phyloP scores from a whole-genome alignment of 1,284 basidiomycete species.

The Moesziomyces parantarcticus region DNA sequence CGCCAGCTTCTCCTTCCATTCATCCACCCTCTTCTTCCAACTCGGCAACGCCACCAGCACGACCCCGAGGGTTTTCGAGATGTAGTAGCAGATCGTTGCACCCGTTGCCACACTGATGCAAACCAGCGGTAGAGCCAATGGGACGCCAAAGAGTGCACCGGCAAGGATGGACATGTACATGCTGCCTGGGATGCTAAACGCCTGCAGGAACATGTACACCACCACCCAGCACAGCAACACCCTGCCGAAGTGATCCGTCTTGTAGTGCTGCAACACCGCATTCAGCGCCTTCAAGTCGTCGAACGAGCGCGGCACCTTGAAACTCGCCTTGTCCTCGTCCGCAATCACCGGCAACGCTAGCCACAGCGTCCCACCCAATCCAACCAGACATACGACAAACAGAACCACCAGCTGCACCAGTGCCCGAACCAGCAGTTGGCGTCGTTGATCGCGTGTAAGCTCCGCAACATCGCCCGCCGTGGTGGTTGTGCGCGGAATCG shows the following conservation, averaged over 20 bases:
- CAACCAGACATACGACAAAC: constrained; percentile 51
- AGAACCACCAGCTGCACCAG: constrained; percentile 37
- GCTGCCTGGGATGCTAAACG: constrained; percentile 93
- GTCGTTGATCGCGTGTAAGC: constrained; percentile 21
- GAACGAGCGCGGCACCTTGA: constrained; percentile 68
- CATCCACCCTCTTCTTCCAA: constrained; percentile 80
- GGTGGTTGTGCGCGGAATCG: constrained; percentile 16
- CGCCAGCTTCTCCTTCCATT: constrained; percentile 80
- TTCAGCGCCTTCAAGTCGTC: constrained; percentile 68
- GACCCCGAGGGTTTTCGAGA: constrained; percentile 83
- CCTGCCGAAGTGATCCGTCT: constrained; percentile 64
- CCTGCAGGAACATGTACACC: constrained; percentile 92
- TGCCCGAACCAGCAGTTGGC: constrained; percentile 46
- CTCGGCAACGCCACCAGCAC: constrained; percentile 72
- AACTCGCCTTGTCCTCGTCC: constrained; percentile 32
- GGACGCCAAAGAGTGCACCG: constrained; percentile 94
- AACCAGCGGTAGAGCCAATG: constrained; percentile 86
- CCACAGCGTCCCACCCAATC: constrained; percentile 50
- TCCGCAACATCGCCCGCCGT: neutral
- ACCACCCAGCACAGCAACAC: constrained; percentile 68
- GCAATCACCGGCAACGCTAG: constrained; percentile 55
- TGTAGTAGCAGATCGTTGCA: constrained; percentile 89
- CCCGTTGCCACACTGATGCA: constrained; percentile 91
- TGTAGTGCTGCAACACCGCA: constrained; percentile 68
- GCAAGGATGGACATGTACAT: constrained; percentile 98